Conservation (phyloP, 2,329 filamentous ascomycete species). For the Thermoascus crustaceus region DNA sequence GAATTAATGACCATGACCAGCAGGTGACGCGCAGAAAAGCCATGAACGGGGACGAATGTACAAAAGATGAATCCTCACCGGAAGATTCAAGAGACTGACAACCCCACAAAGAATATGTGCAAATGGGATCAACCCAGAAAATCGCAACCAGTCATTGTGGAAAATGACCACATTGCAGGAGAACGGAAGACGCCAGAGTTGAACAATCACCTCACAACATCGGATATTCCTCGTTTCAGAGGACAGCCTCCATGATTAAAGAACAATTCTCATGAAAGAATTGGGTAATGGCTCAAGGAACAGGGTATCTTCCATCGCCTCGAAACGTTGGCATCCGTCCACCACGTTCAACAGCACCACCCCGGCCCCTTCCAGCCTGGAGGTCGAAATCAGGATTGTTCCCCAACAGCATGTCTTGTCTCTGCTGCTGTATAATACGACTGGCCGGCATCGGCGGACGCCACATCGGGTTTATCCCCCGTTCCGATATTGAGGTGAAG, state of each 20-base stretch:
- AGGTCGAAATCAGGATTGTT: conserved; percentile 82
- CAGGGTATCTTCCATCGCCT: conserved; percentile 6
- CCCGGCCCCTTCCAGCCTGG: conserved; percentile 33
- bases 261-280: background rate
- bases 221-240: too few species aligned
- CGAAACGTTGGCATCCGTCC: conserved; percentile 11
- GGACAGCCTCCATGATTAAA: conserved; percentile 2
- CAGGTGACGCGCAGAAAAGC: too few species aligned
- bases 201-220: too few species aligned
- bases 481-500: conserved; percentile 85
- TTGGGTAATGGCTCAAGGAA: conserved; percentile 1
- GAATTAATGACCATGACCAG: too few species aligned
- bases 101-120: too few species aligned
- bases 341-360: conserved; percentile 10
- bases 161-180: too few species aligned
- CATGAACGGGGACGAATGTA: too few species aligned
- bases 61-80: too few species aligned
- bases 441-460: conserved; percentile 40
- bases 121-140: too few species aligned
- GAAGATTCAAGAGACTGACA: too few species aligned
- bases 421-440: conserved; percentile 44
- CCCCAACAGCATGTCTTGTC: conserved; percentile 65
- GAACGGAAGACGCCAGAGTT: too few species aligned
- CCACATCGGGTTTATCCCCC: conserved; percentile 84
- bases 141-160: too few species aligned